Evolutionary conservation across 164 flowering plant genomes (phyloP).

Genomic region (Magnolia changhungtana): DNA sequence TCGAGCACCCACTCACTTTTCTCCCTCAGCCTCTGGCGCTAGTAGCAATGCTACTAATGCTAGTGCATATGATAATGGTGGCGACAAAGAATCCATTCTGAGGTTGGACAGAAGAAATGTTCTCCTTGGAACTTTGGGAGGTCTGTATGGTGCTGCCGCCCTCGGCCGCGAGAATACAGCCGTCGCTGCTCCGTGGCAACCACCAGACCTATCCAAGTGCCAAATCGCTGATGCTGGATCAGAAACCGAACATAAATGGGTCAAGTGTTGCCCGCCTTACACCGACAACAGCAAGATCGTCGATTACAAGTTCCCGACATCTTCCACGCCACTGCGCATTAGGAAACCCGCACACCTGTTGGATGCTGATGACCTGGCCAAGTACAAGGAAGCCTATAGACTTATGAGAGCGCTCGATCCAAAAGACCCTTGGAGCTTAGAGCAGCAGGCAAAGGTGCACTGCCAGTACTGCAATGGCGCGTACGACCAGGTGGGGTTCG

Average conservation of each 20-base stretch:
- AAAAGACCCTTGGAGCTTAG: constrained; percentile 3
- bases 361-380: neutral
- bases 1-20: too few relatives aligned
- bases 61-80: neutral
- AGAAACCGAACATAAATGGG: too few relatives aligned
- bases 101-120: constrained; percentile 7
- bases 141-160: constrained; percentile 2
- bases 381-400: neutral
- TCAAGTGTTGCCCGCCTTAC: constrained; percentile 7
- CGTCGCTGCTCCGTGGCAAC: neutral
- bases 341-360: constrained; percentile 7
- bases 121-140: constrained; percentile 8
- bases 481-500: neutral
- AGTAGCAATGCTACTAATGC: too few relatives aligned
- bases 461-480: constrained; percentile 9
- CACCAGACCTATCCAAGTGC: neutral
- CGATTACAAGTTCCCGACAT: neutral
- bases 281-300: too few relatives aligned
- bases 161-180: neutral
- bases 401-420: neutral
- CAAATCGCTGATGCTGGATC: neutral
- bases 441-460: constrained; percentile 5
- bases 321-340: neutral
- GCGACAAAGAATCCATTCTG: neutral
- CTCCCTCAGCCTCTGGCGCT: too few relatives aligned